Evolutionary conservation across 768 basidiomycete genomes (phyloP), one percentile per base, ranked within the genome.

Genomic region (Tricholoma saponaceum): DNA sequence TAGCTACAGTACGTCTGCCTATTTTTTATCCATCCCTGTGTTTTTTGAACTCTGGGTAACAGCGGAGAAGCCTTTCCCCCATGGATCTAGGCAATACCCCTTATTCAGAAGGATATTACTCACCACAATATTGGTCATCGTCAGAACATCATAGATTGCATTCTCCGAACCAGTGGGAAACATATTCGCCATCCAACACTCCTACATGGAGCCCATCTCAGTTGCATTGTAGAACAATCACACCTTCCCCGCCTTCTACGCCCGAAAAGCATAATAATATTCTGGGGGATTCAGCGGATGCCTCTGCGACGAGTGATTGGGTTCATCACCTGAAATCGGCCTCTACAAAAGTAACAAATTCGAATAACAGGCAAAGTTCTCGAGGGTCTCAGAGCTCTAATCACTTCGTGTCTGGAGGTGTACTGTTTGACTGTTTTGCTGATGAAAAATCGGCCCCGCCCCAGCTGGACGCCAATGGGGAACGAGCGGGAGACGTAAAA

Each of bases 51-150:
- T 47, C 18, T 41, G 63, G 60, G 57, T 28, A 49, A 33, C 49
- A 56, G 52, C 52, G 53, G 35, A 52, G 75, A 56, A 86, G 80
- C 68, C 70, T 83, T 47, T 83, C 83, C 50, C 83, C 83, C 0
- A 85, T 84, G 83, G 86, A 85, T 55, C 73, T 86, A 43, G 83
- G 80, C 60, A 83, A 83, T 6, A 66, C 76, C 6, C 61, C 71
- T 16, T 76, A 72, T 58, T 75, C 75, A 9, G 74, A 30, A 50
- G 18, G 47, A 50, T 50, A 10, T 30, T n/a, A 30, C 16, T 50
- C 47, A 10, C 46, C 46, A 16, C 14, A 6, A 7, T 47, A 26
- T 26, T 16, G 25, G 46, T 16, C 46, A 6, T 28, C 47, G 16
- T 28, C 47, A 4, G 16, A 8, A 9, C 18, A 10, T 50, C 10